Evolutionary conservation across 805 yeast genomes (phyloP).

Genomic region (Hanseniaspora lindneri): DNA sequence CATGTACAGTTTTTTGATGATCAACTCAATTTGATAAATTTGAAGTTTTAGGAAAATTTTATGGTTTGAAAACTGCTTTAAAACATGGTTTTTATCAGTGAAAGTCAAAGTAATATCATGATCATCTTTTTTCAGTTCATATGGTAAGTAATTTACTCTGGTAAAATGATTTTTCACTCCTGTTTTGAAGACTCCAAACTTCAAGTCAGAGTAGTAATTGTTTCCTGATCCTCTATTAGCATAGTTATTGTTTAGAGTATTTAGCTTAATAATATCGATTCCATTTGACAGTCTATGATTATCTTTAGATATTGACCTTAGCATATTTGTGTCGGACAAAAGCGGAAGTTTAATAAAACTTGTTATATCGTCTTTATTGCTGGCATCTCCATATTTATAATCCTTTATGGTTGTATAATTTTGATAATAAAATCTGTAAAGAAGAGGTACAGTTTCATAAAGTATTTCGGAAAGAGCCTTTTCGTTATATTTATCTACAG

Average conservation of each 20-base stretch:
- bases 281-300: background rate
- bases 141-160: background rate
- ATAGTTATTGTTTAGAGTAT: background rate
- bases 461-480: background rate
- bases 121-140: background rate
- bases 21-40: constrained; percentile 1
- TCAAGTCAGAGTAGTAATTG: background rate
- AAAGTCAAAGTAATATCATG: background rate
- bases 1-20: background rate
- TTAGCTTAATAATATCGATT: background rate
- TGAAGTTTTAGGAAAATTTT: background rate
- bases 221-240: background rate
- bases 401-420: constrained; percentile 1
- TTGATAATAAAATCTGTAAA: constrained; percentile 7
- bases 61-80: background rate
- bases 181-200: background rate
- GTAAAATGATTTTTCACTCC: background rate
- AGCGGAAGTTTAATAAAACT: background rate
- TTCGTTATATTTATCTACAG: background rate
- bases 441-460: constrained; percentile 5
- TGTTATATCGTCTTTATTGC: background rate
- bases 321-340: background rate
- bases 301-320: background rate
- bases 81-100: background rate
- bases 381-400: background rate